These are phyloP conservation scores for Aspergillus spinulosporus DNA, from an alignment of 2,329 filamentous ascomycete genomes.

Conservation along the genomic window DNA sequence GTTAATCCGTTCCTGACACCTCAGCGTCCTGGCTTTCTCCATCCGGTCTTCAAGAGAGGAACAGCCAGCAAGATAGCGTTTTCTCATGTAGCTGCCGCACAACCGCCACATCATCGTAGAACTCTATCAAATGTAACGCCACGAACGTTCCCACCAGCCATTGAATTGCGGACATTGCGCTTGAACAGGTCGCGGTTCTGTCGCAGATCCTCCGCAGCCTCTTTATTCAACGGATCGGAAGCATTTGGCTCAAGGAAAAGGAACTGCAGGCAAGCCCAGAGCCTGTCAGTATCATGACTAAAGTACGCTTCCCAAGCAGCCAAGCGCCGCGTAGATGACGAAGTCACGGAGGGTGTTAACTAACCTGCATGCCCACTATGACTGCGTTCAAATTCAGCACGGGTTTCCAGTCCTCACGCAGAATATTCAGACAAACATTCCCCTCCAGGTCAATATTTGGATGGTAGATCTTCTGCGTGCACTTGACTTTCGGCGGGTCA, in stretches of 20 bases:
- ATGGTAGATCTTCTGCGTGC: constrained; percentile 97
- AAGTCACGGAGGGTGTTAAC: not conserved
- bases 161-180: constrained; percentile 80
- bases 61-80: not conserved
- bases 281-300: not conserved
- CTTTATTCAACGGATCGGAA: constrained; percentile 96
- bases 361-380: constrained; percentile 84
- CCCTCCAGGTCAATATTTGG: constrained; percentile 98
- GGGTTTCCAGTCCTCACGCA: constrained; percentile 98
- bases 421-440: constrained; percentile 96
- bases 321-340: not conserved
- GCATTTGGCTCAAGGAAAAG: constrained; percentile 97
- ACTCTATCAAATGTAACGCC: constrained; percentile 76
- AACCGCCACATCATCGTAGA: constrained; percentile 53
- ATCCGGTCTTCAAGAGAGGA: not conserved
- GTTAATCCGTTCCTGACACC: no score
- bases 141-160: constrained; percentile 76
- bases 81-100: not conserved
- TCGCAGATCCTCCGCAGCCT: constrained; percentile 89
- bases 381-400: constrained; percentile 96
- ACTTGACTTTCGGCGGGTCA: constrained; percentile 95
- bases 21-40: no score
- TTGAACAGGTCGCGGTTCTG: constrained; percentile 85
- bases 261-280: constrained; percentile 62
- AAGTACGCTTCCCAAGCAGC: not conserved